Base-by-base conservation (phyloP, 2,329 filamentous ascomycete species). In the Allantophomopsis lycopodina region DNA sequence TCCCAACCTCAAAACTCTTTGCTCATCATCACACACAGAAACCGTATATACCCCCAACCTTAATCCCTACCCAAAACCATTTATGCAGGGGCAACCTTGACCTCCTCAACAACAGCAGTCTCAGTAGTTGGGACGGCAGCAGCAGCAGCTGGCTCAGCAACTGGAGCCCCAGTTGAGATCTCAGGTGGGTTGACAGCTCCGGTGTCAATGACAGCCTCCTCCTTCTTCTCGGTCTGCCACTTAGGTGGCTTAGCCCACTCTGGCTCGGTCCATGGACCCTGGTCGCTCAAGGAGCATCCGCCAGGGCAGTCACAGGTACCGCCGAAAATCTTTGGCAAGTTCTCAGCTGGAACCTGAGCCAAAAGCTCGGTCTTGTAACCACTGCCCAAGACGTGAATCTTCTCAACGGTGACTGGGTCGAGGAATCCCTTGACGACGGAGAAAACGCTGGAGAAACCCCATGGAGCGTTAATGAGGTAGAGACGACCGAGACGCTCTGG, bases 381-480 rank as follows among this genome's bases (percentile, higher is more conserved):
- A 48, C 68, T 65, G 48, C 88, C 86, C 32, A 96, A 71, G 42
- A 98, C 79, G 63, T 94, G 78, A 57, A 98, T 98, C 76, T 98
- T 98, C 58, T 80, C 71, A 44, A 94, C 88, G 36, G 91, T 98
- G 55, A 98, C 87, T 38, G 91, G 91, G 65, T 98, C 91, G 54
- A 98, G 73, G 76, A 91, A 96, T 49, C 79, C 78, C 73, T 93
- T 95, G 62, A 96, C 75, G 42, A 93, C 72, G 57, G 66, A 71
- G 73, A 91, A 98, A 46, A 87, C 83, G 50, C 73, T 73, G 45
- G 80, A 80, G 71, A 96, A 96, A 18, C 88, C 88, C 88, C 88
- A 96, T 15, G 87, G 87, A 3, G 89, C 85, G 65, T 98, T 98
- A 77, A 98, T 95, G 53, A 98, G 68, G 72, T 94, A 98, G 58